Evolutionary conservation across 2,329 filamentous ascomycete species (phyloP).

Genomic region (Botryosphaeria dothidea): DNA sequence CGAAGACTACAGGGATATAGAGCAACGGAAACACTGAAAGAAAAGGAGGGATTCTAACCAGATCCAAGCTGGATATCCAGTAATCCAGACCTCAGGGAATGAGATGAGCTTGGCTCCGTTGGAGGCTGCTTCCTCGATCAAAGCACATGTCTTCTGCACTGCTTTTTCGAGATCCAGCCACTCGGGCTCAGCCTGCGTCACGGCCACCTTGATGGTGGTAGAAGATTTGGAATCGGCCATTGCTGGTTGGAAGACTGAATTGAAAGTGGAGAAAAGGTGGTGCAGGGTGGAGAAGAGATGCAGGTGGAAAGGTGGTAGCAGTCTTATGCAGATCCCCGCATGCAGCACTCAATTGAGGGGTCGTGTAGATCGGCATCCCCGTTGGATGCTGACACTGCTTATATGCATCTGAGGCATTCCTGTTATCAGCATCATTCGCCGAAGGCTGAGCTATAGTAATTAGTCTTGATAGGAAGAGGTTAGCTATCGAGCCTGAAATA

Average conservation of each 20-base stretch:
- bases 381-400: background rate
- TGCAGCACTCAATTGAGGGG: background rate
- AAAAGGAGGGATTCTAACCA: slow-evolving; percentile 37
- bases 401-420: background rate
- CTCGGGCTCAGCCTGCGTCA: slow-evolving; percentile 60
- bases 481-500: background rate
- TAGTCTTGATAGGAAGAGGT: background rate
- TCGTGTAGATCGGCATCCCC: background rate
- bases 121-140: slow-evolving; percentile 58
- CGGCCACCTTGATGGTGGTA: slow-evolving; percentile 41
- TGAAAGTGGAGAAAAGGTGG: background rate
- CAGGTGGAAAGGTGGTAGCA: background rate
- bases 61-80: slow-evolving; percentile 49
- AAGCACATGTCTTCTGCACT: slow-evolving; percentile 57
- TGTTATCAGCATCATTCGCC: background rate
- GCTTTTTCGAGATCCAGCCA: slow-evolving; percentile 61
- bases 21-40: background rate
- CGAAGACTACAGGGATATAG: too few relatives aligned
- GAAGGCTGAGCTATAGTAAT: background rate
- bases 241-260: too few relatives aligned
- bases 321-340: background rate
- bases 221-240: background rate
- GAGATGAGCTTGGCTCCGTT: slow-evolving; percentile 56
- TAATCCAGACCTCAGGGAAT: slow-evolving; percentile 51
- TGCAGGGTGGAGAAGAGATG: background rate